These are phyloP conservation scores for Coelastrella sp. DNA, from an alignment of 139 green algal genomes.

Conservation along the genomic window DNA sequence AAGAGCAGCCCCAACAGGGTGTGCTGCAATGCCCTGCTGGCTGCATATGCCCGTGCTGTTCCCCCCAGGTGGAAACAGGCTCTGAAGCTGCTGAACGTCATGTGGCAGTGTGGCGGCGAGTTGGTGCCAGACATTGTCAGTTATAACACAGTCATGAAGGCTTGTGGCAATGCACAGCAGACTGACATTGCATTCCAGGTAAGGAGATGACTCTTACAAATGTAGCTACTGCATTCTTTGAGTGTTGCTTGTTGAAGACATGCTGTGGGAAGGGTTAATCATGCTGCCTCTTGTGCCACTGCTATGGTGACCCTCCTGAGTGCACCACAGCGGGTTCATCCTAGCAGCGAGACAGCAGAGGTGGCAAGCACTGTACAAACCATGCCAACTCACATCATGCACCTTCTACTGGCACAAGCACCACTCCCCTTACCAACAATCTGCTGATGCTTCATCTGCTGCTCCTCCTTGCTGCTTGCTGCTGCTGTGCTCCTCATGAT, in stretches of 20 bases:
- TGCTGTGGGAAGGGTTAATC: too few relatives aligned
- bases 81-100: slow-evolving; percentile 77
- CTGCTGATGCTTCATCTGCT: slow-evolving; percentile 6
- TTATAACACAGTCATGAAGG: slow-evolving; percentile 92
- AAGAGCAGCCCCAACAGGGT: slow-evolving; percentile 78
- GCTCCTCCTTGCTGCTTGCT: slow-evolving; percentile 45
- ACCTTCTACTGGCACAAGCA: too few relatives aligned
- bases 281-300: too few relatives aligned
- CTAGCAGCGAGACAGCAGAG: too few relatives aligned
- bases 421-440: too few relatives aligned
- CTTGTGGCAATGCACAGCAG: slow-evolving; percentile 79
- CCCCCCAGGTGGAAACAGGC: slow-evolving; percentile 71
- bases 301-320: too few relatives aligned
- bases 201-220: too few relatives aligned
- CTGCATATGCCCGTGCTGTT: slow-evolving; percentile 81
- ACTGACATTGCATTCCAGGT: slow-evolving; percentile 69
- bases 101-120: slow-evolving; percentile 78
- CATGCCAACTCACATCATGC: too few relatives aligned
- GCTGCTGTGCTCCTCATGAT: slow-evolving; percentile 31
- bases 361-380: too few relatives aligned
- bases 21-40: slow-evolving; percentile 92
- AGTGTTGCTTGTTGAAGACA: too few relatives aligned
- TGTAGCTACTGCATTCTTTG: too few relatives aligned
- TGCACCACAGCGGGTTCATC: too few relatives aligned
- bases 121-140: slow-evolving; percentile 82